Percentiles rank a stretch among this genome's conserved stretches.
Evolutionary conservation across 352 stramenopile genomes (phyloP).

Genomic region (Plasmopara muralis): DNA sequence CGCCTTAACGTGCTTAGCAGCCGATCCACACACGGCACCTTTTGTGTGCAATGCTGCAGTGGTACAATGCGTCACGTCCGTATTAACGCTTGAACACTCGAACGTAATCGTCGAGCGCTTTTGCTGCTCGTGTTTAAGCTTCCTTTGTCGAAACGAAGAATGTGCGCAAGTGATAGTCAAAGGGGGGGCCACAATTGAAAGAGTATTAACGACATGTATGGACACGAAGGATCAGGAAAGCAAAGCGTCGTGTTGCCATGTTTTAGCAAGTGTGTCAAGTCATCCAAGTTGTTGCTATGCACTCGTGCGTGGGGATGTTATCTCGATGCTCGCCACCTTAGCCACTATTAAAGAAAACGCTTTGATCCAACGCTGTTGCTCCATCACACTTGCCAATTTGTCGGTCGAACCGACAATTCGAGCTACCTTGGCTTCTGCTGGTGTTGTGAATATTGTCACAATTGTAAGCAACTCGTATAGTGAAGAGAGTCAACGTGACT

Average conservation of each 20-base stretch:
- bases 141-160: slow-evolving; percentile 61
- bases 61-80: slow-evolving; percentile 45
- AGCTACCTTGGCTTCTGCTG: too few species aligned
- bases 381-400: too few species aligned
- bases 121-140: slow-evolving; percentile 63
- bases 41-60: slow-evolving; percentile 45
- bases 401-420: too few species aligned
- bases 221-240: too few species aligned
- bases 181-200: slow-evolving; percentile 31
- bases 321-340: slow-evolving; percentile 53
- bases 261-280: slow-evolving; percentile 41
- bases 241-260: too few species aligned
- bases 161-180: slow-evolving; percentile 50
- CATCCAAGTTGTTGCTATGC: slow-evolving; percentile 52
- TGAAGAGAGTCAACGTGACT: too few species aligned
- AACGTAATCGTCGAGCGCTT: slow-evolving; percentile 62
- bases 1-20: slow-evolving; percentile 53
- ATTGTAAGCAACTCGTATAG: too few species aligned
- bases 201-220: slow-evolving; percentile 8
- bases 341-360: slow-evolving; percentile 43
- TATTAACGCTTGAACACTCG: slow-evolving; percentile 41
- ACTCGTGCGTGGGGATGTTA: slow-evolving; percentile 41
- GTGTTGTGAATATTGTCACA: too few species aligned
- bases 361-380: slow-evolving; percentile 52
- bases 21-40: slow-evolving; percentile 28